Base-by-base conservation (phyloP, 345 rosid species). In the Acer negundo region DNA sequence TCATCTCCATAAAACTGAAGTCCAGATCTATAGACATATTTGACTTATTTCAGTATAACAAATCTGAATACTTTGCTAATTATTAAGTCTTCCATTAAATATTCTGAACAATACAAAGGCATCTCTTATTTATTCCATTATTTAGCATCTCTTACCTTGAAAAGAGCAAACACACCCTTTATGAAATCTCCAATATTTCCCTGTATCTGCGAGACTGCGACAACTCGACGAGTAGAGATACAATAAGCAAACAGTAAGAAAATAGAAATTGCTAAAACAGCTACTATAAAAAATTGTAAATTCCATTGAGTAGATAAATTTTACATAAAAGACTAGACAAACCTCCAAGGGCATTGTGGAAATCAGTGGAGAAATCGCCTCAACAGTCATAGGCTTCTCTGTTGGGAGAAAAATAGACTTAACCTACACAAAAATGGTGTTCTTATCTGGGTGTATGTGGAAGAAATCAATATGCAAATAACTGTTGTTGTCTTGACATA, bases 261-360 rank as follows among this genome's bases (percentile, higher is more conserved):
- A 11, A 19, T 3, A 46, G 17, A 19, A 26, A n/a, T 77, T 19
- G 56, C 62, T 26, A 44, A 77, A 74, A 82, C 49, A 46, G 3
- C 49, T 46, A 46, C 49, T 46, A 11, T 15, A 46, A 44, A 46
- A 46, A 46, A 46, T 10, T 46, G 61, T 55, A 55, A 15, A 53
- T 53, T 53, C 58, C 58, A 53, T 53, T 53, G 46, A 42, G 11
- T 42, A 8, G 9, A 3, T 53, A 17, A 53, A 55, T 15, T 15
- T 55, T 55, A 17, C 61, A 17, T 15, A n/a, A 55, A 15, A 17
- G 61, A 55, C 61, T 55, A 20, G 63, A 10, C 38, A 24, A 62
- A 91, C 97, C 92, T 94, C 97, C 80, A 94, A 84, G 78, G 97
- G 95, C 79, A 94, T 91, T 35, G 97, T 94, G 69, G 95, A 95